phyloP scores from a whole-genome alignment of 2,329 filamentous ascomycete genomes.

The Aspergillus terreus region DNA sequence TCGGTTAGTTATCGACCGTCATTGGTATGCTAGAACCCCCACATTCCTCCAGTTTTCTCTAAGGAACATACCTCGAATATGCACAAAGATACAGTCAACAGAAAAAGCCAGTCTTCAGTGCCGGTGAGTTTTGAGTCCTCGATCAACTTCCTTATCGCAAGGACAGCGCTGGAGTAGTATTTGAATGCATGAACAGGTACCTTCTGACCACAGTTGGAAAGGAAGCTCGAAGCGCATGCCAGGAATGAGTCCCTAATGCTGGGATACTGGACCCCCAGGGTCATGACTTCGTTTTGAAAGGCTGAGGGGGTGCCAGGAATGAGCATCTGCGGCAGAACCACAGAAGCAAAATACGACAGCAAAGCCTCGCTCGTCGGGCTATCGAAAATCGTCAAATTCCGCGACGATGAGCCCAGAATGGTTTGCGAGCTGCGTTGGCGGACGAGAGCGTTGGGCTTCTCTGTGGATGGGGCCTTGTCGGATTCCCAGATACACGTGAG shows the following conservation, averaged over 20 bases:
- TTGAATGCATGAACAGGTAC: not conserved
- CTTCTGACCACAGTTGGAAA: not conserved
- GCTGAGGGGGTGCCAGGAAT: conserved; percentile 1
- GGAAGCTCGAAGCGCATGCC: not conserved
- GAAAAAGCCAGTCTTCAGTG: conserved; percentile 4
- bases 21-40: not conserved
- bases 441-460: not conserved
- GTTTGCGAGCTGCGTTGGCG: not conserved
- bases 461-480: not conserved
- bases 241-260: not conserved
- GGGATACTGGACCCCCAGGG: not conserved
- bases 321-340: not conserved
- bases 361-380: not conserved
- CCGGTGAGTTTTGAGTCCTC: conserved; percentile 1
- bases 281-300: not conserved
- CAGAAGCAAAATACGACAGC: not conserved
- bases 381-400: not conserved
- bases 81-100: not conserved
- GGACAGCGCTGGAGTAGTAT: conserved; percentile 1
- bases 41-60: not conserved
- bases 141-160: not conserved
- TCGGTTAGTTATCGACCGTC: not conserved
- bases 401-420: not conserved
- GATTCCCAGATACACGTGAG: conserved; percentile 5
- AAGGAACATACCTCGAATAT: conserved; percentile 2